A percentile compares a stretch with the other conserved stretches of the same genome.
Evolutionary conservation across 192 early-diverging fungal species (phyloP).

Genomic region (Rhizoclosmatium sp.): DNA sequence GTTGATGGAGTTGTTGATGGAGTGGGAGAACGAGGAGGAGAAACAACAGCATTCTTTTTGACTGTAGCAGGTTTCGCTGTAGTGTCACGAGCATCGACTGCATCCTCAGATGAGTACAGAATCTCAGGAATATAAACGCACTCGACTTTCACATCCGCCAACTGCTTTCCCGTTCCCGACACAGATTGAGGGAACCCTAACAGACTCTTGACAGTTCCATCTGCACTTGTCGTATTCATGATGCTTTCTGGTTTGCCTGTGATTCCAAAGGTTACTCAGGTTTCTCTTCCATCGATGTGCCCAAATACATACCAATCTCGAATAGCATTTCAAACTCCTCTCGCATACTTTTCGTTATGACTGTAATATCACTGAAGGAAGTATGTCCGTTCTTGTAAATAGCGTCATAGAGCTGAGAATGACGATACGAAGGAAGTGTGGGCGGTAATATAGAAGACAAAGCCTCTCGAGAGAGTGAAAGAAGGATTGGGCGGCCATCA

Average conservation of each 20-base stretch:
- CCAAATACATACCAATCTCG: conserved; percentile 64
- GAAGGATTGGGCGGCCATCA: background rate
- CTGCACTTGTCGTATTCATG: conserved; percentile 13
- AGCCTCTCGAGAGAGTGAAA: background rate
- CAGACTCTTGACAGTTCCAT: conserved; percentile 60
- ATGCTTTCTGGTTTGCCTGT: background rate
- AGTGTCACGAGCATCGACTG: background rate
- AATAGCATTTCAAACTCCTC: conserved; percentile 56
- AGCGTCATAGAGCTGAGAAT: conserved; percentile 37
- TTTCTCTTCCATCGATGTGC: conserved; percentile 36
- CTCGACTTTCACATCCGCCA: conserved; percentile 22
- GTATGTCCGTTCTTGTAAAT: conserved; percentile 59
- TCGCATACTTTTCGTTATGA: conserved; percentile 60
- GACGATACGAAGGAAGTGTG: background rate
- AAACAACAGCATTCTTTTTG: background rate
- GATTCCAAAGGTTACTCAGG: conserved; percentile 21
- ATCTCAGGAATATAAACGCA: conserved; percentile 28
- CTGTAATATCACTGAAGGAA: conserved; percentile 72
- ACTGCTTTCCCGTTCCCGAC: background rate
- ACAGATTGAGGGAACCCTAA: conserved; percentile 40
- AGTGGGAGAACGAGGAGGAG: too few relatives aligned
- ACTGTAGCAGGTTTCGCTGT: background rate
- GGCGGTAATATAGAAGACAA: background rate
- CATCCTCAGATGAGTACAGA: conserved; percentile 33
- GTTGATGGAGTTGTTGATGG: too few relatives aligned